A percentile compares a stretch with the other conserved stretches of the same genome.
These are phyloP conservation scores for Crithidia mellificae DNA, from an alignment of 208 protist genomes.

Conservation along the genomic window DNA sequence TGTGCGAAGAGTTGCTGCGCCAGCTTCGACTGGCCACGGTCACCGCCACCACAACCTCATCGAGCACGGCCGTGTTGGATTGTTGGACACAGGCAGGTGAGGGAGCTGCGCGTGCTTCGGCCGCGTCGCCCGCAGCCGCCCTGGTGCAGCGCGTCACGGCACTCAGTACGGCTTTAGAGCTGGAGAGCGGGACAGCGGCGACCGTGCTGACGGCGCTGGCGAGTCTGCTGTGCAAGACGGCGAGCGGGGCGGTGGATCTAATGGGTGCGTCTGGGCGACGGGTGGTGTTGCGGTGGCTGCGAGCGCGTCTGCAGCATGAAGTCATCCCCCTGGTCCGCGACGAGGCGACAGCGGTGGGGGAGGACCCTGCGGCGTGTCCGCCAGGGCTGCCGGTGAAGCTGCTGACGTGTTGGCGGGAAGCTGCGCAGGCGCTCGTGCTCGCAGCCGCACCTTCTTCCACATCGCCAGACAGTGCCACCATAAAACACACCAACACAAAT, in stretches of 20 bases:
- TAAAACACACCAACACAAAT: neutral
- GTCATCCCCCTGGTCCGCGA: constrained; percentile 1
- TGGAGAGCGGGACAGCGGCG: constrained; percentile 26
- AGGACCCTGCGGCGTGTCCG: neutral
- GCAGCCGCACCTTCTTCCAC: neutral
- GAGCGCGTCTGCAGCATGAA: constrained; percentile 26
- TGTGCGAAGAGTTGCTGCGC: constrained; percentile 37
- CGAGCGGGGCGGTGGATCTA: constrained; percentile 31
- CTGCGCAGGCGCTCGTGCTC: constrained; percentile 1
- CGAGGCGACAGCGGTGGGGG: neutral
- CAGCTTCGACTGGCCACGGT: constrained; percentile 20
- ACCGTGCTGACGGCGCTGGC: constrained; percentile 31
- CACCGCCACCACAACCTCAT: neutral
- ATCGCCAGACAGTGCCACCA: neutral
- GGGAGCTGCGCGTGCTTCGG: neutral
- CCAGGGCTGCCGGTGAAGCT: constrained; percentile 8
- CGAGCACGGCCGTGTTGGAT: neutral
- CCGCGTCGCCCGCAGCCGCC: neutral
- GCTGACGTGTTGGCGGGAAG: constrained; percentile 8
- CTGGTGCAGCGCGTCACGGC: constrained; percentile 19
- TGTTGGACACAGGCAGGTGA: neutral
- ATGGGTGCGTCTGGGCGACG: constrained; percentile 19
- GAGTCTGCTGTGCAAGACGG: constrained; percentile 28
- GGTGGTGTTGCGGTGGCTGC: constrained; percentile 36
- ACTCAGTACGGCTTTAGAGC: constrained; percentile 25